phyloP scores from a whole-genome alignment of 1,284 basidiomycete genomes.

The Moesziomyces globuligerus region DNA sequence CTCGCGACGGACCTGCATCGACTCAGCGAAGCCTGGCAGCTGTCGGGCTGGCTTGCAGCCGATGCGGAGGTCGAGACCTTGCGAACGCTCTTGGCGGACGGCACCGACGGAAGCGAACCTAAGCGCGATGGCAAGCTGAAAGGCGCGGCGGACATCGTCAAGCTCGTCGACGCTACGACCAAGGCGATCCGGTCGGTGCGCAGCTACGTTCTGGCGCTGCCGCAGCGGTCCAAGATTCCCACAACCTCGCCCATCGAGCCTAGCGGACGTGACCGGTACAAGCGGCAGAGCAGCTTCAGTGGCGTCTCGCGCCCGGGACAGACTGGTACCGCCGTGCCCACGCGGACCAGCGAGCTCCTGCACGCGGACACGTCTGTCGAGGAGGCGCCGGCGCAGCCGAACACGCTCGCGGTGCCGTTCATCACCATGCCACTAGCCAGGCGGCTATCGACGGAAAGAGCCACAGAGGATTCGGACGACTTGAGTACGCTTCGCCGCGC shows the following conservation, averaged over 20 bases:
- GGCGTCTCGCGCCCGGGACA: slow-evolving; percentile 28
- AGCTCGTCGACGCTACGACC: slow-evolving; percentile 37
- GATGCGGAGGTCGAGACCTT: slow-evolving; percentile 5
- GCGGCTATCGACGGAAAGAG: background rate
- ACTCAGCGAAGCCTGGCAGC: slow-evolving; percentile 9
- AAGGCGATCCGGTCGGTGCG: slow-evolving; percentile 52
- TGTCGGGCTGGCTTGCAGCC: slow-evolving; percentile 10
- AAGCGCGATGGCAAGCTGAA: background rate
- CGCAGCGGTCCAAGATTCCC: slow-evolving; percentile 16
- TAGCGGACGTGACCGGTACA: slow-evolving; percentile 34
- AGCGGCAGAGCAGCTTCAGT: slow-evolving; percentile 48
- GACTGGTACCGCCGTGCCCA: slow-evolving; percentile 6
- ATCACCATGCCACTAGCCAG: background rate
- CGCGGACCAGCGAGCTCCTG: slow-evolving; percentile 18
- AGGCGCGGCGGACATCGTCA: slow-evolving; percentile 10
- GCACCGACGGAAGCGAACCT: too few relatives aligned
- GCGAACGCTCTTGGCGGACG: slow-evolving; percentile 7
- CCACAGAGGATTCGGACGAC: slow-evolving; percentile 70
- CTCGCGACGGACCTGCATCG: slow-evolving; percentile 27
- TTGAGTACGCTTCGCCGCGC: slow-evolving; percentile 75
- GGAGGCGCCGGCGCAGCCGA: background rate
- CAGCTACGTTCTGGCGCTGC: slow-evolving; percentile 48
- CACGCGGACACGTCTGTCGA: slow-evolving; percentile 5
- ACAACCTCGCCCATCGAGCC: slow-evolving; percentile 23
- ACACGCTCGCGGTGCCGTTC: background rate